Conservation (phyloP, 1,284 basidiomycete species). For the Earliella scabrosa region DNA sequence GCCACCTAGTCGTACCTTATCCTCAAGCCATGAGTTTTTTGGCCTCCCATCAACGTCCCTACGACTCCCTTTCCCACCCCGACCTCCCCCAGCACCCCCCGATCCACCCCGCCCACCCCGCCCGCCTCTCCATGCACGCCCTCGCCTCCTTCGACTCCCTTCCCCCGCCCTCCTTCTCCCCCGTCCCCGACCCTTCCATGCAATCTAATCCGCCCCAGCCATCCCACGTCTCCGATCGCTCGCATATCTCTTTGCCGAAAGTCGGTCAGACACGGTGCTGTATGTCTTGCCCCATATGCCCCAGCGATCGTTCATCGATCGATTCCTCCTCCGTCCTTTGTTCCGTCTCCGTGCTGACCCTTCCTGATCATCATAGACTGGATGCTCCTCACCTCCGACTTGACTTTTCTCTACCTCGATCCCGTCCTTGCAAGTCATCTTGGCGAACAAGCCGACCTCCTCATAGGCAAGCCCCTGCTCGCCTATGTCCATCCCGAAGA, state of each 20-base stretch:
- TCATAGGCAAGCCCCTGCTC: slow-evolving; percentile 81
- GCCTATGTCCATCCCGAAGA: slow-evolving; percentile 93
- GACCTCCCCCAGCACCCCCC: slow-evolving; percentile 31
- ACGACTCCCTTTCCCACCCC: slow-evolving; percentile 39
- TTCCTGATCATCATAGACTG: slow-evolving; percentile 53
- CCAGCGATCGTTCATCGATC: slow-evolving; percentile 42
- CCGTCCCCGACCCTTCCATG: slow-evolving; percentile 19
- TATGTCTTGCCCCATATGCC: slow-evolving; percentile 45
- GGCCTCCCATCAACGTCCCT: slow-evolving; percentile 42
- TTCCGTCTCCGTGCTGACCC: slow-evolving; percentile 29
- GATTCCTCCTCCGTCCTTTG: slow-evolving; percentile 26
- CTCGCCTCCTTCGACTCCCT: slow-evolving; percentile 40
- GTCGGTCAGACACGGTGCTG: slow-evolving; percentile 76
- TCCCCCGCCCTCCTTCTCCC: slow-evolving; percentile 23
- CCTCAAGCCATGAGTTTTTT: slow-evolving; percentile 47
- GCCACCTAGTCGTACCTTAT: slow-evolving; percentile 28
- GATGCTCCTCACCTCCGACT: slow-evolving; percentile 72
- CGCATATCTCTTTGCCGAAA: slow-evolving; percentile 48
- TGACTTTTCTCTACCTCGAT: slow-evolving; percentile 89
- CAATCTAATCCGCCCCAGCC: slow-evolving; percentile 22
- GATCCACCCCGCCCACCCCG: slow-evolving; percentile 16
- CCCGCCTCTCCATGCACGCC: slow-evolving; percentile 32
- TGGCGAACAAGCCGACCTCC: slow-evolving; percentile 64
- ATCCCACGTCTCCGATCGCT: slow-evolving; percentile 31
- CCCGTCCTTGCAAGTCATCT: slow-evolving; percentile 84